Conservation (phyloP, 2,329 filamentous ascomycete species). For the Teratosphaeria viscida region DNA sequence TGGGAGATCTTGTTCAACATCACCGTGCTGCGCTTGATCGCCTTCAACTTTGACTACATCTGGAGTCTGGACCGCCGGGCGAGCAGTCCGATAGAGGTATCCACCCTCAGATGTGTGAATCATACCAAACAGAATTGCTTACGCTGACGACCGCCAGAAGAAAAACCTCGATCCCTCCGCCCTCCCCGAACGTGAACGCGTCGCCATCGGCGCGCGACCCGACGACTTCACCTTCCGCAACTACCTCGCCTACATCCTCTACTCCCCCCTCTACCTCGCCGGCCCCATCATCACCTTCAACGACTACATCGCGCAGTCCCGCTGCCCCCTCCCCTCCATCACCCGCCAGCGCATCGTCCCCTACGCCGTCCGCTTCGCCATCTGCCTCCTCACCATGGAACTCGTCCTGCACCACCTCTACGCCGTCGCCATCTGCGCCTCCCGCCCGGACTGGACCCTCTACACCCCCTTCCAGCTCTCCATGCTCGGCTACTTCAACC, state of each 20-base stretch:
- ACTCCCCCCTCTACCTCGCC: constrained; percentile 84
- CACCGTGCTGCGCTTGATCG: constrained; percentile 82
- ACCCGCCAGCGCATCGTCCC: constrained; percentile 54
- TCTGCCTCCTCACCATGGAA: constrained; percentile 82
- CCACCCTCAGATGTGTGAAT: too few species aligned
- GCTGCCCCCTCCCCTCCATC: constrained; percentile 63
- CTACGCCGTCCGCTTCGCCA: constrained; percentile 72
- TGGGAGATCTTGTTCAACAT: constrained; percentile 99
- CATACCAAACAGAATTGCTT: neutral
- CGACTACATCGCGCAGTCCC: constrained; percentile 83
- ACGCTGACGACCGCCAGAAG: constrained; percentile 74
- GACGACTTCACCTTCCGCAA: constrained; percentile 71
- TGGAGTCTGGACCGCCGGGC: constrained; percentile 66
- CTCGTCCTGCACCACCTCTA: constrained; percentile 86
- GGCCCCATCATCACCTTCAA: constrained; percentile 97
- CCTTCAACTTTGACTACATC: constrained; percentile 94
- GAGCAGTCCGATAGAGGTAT: constrained; percentile 69
- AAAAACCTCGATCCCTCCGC: constrained; percentile 83
- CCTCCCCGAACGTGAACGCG: constrained; percentile 79
- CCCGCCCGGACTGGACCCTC: constrained; percentile 64
- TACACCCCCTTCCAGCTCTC: constrained; percentile 83
- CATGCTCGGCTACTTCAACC: constrained; percentile 88
- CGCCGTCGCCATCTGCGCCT: constrained; percentile 81
- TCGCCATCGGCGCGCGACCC: constrained; percentile 61
- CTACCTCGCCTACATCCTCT: constrained; percentile 81